These are phyloP conservation scores for Pichia sp. DNA, from an alignment of 1,139 yeast genomes.

Conservation along the genomic window DNA sequence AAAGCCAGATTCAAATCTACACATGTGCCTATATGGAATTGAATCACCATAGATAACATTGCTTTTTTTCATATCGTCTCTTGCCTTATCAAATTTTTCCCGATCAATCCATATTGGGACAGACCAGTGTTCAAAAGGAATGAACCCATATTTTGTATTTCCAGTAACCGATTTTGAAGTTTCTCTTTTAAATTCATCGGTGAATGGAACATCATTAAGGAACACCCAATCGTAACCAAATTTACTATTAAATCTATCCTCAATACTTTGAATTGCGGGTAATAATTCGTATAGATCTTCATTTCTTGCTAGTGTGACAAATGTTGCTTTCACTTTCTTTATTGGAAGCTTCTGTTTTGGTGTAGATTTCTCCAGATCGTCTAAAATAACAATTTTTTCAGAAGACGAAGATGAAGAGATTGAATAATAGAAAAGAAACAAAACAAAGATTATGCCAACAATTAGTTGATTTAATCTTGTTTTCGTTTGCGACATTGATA, in stretches of 20 bases:
- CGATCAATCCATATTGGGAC: constrained; percentile 53
- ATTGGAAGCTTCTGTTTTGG: neutral
- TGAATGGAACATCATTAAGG: constrained; percentile 48
- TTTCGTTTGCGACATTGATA: neutral
- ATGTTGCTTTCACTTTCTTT: constrained; percentile 45
- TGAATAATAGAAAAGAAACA: neutral
- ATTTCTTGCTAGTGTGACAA: constrained; percentile 65
- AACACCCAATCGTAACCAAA: constrained; percentile 71
- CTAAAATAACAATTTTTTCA: neutral
- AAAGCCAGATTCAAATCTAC: constrained; percentile 65
- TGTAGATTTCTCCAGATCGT: neutral
- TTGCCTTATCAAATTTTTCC: constrained; percentile 44
- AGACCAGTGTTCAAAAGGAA: constrained; percentile 44
- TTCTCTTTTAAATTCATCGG: constrained; percentile 35
- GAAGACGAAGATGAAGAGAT: neutral
- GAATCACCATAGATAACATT: constrained; percentile 18
- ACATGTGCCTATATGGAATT: constrained; percentile 55
- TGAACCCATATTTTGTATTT: constrained; percentile 37
- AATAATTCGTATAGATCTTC: constrained; percentile 50
- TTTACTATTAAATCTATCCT: constrained; percentile 62
- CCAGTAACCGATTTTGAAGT: constrained; percentile 36
- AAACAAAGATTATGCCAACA: neutral
- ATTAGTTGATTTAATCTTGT: neutral
- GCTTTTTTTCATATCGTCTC: constrained; percentile 11
- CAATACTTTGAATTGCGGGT: constrained; percentile 55